phyloP scores from a whole-genome alignment of 2,329 filamentous ascomycete species.

The Fusarium mexicanum region DNA sequence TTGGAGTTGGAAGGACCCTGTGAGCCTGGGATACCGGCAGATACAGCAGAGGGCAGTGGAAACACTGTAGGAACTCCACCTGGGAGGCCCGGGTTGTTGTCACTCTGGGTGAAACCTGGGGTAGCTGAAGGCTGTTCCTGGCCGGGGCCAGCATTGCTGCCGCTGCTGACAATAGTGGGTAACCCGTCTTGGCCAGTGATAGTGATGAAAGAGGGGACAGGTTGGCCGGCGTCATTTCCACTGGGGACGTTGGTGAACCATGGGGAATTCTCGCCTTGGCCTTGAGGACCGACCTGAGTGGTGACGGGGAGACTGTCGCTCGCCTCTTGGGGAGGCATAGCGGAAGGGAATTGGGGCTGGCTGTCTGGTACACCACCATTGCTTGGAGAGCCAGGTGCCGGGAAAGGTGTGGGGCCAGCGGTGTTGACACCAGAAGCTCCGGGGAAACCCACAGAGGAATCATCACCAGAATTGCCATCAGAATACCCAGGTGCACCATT shows the following conservation, averaged over 20 bases:
- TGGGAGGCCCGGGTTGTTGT: conserved; percentile 25
- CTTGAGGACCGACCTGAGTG: conserved; percentile 27
- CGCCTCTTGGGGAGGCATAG: conserved; percentile 23
- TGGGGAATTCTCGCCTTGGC: conserved; percentile 20
- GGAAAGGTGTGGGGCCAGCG: conserved; percentile 23
- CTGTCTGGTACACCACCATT: conserved; percentile 19
- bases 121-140: conserved; percentile 23
- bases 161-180: conserved; percentile 40
- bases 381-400: conserved; percentile 12
- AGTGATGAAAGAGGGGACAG: conserved; percentile 32
- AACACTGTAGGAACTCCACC: conserved; percentile 18
- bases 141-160: conserved; percentile 1
- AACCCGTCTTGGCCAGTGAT: conserved; percentile 40
- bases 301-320: conserved; percentile 33
- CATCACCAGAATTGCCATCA: conserved; percentile 22
- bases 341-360: conserved; percentile 15
- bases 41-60: conserved; percentile 21
- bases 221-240: conserved; percentile 6
- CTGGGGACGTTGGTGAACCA: conserved; percentile 24
- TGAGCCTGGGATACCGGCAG: conserved; percentile 14
- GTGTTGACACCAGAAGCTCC: conserved; percentile 21
- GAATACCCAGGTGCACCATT: conserved; percentile 39
- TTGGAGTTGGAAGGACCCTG: conserved; percentile 19
- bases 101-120: conserved; percentile 10
- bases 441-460: conserved; percentile 26